Base-by-base conservation (phyloP, 306 rosid species). In the Acacia confusa region DNA sequence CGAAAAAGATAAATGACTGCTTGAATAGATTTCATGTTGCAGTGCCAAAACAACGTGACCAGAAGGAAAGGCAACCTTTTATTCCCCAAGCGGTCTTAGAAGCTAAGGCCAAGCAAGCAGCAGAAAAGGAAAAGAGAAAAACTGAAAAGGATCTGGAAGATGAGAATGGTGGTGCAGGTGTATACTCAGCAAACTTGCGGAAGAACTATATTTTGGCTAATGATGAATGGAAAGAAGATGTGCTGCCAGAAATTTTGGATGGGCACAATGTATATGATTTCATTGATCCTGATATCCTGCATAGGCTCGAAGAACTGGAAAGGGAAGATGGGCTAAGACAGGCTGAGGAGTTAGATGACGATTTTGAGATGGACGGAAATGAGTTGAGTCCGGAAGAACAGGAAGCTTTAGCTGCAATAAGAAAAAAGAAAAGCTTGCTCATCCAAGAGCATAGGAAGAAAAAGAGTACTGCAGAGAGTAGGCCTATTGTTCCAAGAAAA, bases 101-200 rank as follows among this genome's bases (percentile, higher is more conserved):
- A 85, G 94, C 91, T 27, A 90, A 47, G 79, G 93, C 92, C 11
- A 87, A 85, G 84, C 77, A 85, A 88, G 93, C 83, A 22, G 92
- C 83, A 3, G 96, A 89, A 81, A 86, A 80, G 82, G 89, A 88
- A 77, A 86, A 85, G 85, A 92, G 85, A 69, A 89, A 81, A 65
- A 91, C 96, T 44, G 94, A 92, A 76, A 91, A 73, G 88, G 94
- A 94, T 76, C 76, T 94, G 86, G 97, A 92, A 91, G 15, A 94
- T 47, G 97, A 92, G 81, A 94, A 94, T 84, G 98, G 97, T 5
- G 98, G 98, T 32, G 98, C 97, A 0, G 97, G 98, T 77, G 97
- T 92, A 22, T 94, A 92, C 85, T 88, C 97, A 9, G 92, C 92
- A 76, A 94, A 88, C 88, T 86, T 92, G 78, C 88, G 88, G 87